Base-by-base conservation (phyloP, 1,284 basidiomycete species). In the Cutaneotrichosporon sp. region DNA sequence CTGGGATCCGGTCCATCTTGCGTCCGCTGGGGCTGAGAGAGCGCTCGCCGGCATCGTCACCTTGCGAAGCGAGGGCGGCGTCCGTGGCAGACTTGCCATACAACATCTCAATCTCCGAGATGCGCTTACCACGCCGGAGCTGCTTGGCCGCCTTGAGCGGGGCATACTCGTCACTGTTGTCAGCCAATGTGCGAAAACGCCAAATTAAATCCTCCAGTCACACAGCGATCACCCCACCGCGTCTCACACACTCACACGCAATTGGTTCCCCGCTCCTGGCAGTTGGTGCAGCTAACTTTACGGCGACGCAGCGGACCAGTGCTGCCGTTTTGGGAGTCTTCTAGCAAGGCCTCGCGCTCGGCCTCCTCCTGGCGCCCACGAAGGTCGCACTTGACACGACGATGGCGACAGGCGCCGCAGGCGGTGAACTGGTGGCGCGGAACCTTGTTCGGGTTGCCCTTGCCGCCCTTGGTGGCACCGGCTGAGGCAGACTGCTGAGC, bases 401-500 rank as follows among this genome's bases (percentile, higher is more conserved):
- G 81, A 86, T 91, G 91, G 57, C 91, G 87, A 79, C 92, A 95
- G 38, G 91, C 91, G 55, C 91, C 91, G 74, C 92, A 94, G 3
- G 91, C 92, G 36, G 89, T 87, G 79, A 90, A 91, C 71, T 91
- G 90, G 70, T 89, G 88, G 54, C 90, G 82, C 3, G 86, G 84
- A 13, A 88, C 87, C 75, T 89, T 90, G 58, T 60, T 27, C 14
- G 24, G 29, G 43, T 57, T 46, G 22, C 14, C 55, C 46, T 33
- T 57, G 54, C 31, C 22, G 3, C 22, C 45, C 27, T 49, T 50
- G 46, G 22, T 22, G 3, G 51, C 29, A 6, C 51, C 52, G 16
- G 51, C 31, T 14, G 51, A 34, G 18, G 51, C n/a, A 13, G 51
- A 27, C 11, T 53, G 51, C 10, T 53, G 51, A 8, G 34, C 22